Percentiles rank a stretch among this genome's conserved stretches.
Evolutionary conservation across 805 yeast genomes (phyloP).

Genomic region (Kodamaea leandrae): DNA sequence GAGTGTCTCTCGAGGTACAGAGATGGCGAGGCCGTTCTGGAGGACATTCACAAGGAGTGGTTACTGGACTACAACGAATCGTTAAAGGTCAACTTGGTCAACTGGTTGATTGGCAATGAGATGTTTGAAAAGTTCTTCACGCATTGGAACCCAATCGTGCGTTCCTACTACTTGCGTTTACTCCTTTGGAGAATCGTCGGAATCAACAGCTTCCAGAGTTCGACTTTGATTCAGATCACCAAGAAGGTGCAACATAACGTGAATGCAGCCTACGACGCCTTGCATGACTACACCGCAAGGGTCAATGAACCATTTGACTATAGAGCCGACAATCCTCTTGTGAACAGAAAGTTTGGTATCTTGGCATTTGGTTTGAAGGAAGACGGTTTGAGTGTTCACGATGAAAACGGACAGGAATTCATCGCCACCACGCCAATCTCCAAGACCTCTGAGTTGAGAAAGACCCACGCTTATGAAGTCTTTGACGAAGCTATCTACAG

Average conservation of each 20-base stretch:
- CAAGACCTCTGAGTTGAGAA: constrained; percentile 37
- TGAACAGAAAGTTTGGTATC: constrained; percentile 50
- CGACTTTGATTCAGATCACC: constrained; percentile 30
- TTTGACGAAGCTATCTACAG: constrained; percentile 64
- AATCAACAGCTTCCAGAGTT: constrained; percentile 37
- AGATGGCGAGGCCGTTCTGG: not conserved
- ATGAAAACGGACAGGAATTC: constrained; percentile 7
- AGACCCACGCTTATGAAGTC: constrained; percentile 60
- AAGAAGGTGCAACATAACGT: constrained; percentile 31
- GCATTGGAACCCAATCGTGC: constrained; percentile 78
- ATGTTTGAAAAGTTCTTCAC: constrained; percentile 60
- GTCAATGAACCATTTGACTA: constrained; percentile 17
- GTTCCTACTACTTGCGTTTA: constrained; percentile 66
- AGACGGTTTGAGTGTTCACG: constrained; percentile 15
- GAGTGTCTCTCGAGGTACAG: constrained; percentile 20
- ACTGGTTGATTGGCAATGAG: constrained; percentile 50
- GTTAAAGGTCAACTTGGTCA: constrained; percentile 47
- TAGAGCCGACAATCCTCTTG: constrained; percentile 39
- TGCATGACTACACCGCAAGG: constrained; percentile 26
- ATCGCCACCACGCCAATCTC: constrained; percentile 15
- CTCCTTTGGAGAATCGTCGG: constrained; percentile 65
- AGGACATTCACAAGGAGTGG: constrained; percentile 33
- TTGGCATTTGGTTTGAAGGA: constrained; percentile 30
- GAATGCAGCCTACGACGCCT: constrained; percentile 21
- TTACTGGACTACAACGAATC: constrained; percentile 35